phyloP scores from a whole-genome alignment of 2,329 filamentous ascomycete genomes.

The Cryoendolithus antarcticus region DNA sequence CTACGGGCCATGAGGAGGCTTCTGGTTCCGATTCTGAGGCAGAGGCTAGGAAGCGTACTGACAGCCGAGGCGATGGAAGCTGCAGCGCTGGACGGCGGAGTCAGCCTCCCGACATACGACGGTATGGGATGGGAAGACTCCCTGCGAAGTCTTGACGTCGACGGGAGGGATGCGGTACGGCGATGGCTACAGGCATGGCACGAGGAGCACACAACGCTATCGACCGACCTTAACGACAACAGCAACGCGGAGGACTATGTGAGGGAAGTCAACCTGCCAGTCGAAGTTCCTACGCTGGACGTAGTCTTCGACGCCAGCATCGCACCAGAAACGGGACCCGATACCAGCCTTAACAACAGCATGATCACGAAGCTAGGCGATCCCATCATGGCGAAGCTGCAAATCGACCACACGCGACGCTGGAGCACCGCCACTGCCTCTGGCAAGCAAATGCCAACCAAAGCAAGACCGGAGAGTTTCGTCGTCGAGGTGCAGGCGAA shows the following conservation, averaged over 20 bases:
- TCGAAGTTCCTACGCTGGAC: slow-evolving; percentile 74
- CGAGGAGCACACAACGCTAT: slow-evolving; percentile 21
- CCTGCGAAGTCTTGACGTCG: too few species aligned
- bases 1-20: slow-evolving; percentile 38
- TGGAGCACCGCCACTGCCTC: slow-evolving; percentile 43
- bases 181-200: slow-evolving; percentile 47
- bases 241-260: slow-evolving; percentile 16
- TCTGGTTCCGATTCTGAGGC: slow-evolving; percentile 39
- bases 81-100: too few species aligned
- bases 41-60: slow-evolving; percentile 31
- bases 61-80: too few species aligned
- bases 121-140: too few species aligned
- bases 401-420: slow-evolving; percentile 42
- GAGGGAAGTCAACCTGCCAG: slow-evolving; percentile 65
- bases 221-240: slow-evolving; percentile 10
- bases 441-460: slow-evolving; percentile 1
- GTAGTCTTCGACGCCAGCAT: slow-evolving; percentile 72
- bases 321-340: slow-evolving; percentile 12
- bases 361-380: slow-evolving; percentile 45
- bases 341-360: neutral
- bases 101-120: too few species aligned
- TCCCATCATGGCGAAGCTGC: slow-evolving; percentile 50
- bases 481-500: slow-evolving; percentile 69
- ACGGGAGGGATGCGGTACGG: too few species aligned
- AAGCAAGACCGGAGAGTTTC: slow-evolving; percentile 33